Percentiles rank a stretch among this genome's conserved stretches.
These are phyloP conservation scores for Teunomyces tritomae DNA, from an alignment of 805 yeast genomes.

Conservation along the genomic window DNA sequence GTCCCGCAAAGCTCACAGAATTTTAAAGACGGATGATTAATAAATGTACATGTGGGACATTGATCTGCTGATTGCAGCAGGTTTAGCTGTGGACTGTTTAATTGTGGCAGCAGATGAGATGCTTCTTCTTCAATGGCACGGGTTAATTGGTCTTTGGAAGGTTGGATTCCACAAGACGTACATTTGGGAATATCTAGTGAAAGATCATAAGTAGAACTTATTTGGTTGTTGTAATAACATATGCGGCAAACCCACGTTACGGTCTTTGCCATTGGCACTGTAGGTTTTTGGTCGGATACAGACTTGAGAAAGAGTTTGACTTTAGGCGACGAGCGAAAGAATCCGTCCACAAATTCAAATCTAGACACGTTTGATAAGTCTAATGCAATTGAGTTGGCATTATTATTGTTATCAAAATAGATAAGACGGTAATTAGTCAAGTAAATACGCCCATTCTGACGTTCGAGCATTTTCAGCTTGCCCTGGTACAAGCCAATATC, in stretches of 20 bases:
- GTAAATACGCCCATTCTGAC: conserved; percentile 76
- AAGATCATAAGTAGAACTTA: conserved; percentile 16
- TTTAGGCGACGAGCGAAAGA: conserved; percentile 77
- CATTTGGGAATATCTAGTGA: conserved; percentile 30
- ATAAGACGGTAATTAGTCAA: conserved; percentile 72
- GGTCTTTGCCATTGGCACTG: background rate
- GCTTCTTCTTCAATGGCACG: background rate
- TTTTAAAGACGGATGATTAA: conserved; percentile 74
- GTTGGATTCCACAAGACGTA: conserved; percentile 38
- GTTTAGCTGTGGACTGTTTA: conserved; percentile 11
- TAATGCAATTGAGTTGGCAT: conserved; percentile 48
- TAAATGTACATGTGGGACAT: conserved; percentile 68
- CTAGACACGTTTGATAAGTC: conserved; percentile 41
- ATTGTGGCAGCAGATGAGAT: background rate
- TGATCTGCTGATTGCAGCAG: conserved; percentile 20
- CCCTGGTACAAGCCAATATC: conserved; percentile 79
- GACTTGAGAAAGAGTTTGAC: conserved; percentile 39
- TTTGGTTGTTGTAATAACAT: conserved; percentile 66
- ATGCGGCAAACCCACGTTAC: conserved; percentile 80
- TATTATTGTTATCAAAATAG: conserved; percentile 56
- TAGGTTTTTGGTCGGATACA: conserved; percentile 5
- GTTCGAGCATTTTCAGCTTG: conserved; percentile 54
- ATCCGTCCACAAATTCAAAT: conserved; percentile 48
- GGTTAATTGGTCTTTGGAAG: conserved; percentile 6
- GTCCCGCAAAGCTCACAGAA: conserved; percentile 89